Evolutionary conservation across 441 rosid genomes (phyloP), one percentile per base, ranked within the genome.

Genomic region (Mallotus repandus): DNA sequence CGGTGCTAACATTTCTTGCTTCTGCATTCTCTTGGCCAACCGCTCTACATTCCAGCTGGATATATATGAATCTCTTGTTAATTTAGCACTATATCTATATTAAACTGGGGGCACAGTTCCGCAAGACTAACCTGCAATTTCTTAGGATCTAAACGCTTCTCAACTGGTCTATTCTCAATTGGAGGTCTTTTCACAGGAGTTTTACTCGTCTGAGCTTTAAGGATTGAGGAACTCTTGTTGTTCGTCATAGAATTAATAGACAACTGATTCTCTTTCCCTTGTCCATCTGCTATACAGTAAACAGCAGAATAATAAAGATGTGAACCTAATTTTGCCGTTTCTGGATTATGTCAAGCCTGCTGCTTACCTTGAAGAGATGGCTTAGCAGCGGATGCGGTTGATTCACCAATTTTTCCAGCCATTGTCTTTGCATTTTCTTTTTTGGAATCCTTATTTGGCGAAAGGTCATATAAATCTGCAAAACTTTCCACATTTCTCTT

Each of bases 231-330:
- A 29, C 68, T 80, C 73, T 72, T 85, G 60, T 59, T 77, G 72
- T 63, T 82, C 70, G 78, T 85, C 60, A 50, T 18, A 41, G 90
- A 79, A 73, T 63, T 78, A 58, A 76, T 59, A 66, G 68, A 74
- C 50, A 78, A 72, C 54, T 81, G 67, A 53, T 87, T 89, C 75
- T 80, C 88, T 79, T 88, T 86, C 52, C 84, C 82, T 6, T 60
- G 79, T 54, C 29, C 75, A 66, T 76, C 77, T 25, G 60, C 90
- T 88, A 69, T 38, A 69, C 61, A 73, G 73, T 68, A 13, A 55
- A 13, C 43, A 69, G 8, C 6, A 13, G 25, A 43, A 45, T 16
- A 22, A 56, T 9, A 78, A 60, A 53, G 62, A 41, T 21, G 8
- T 11, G 2, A 50, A 50, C 25, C 0, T 19, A 57, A 15, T 35